Conservation (phyloP, 306 rosid genomes). For the Dryas octopetala region DNA sequence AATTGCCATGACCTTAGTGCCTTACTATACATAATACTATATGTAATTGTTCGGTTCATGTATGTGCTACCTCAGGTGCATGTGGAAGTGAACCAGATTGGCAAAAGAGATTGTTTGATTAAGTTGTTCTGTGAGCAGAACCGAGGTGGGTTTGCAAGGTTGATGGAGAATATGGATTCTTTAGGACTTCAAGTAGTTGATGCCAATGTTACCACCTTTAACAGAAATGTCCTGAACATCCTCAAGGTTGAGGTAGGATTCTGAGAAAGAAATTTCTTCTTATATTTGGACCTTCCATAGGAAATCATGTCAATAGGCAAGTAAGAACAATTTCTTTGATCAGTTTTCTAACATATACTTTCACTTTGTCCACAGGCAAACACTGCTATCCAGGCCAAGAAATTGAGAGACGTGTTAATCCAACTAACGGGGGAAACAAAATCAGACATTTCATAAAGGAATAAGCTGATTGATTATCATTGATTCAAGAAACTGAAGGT, state of each 20-base stretch:
- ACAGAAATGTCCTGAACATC: conserved; percentile 43
- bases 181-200: conserved; percentile 58
- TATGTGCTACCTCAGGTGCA: conserved; percentile 38
- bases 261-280: conserved; percentile 5
- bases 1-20: background rate
- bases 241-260: conserved; percentile 66
- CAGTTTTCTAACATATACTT: conserved; percentile 7
- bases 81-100: conserved; percentile 62
- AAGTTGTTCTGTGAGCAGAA: conserved; percentile 45
- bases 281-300: background rate
- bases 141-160: conserved; percentile 54
- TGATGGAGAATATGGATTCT: conserved; percentile 65
- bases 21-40: background rate
- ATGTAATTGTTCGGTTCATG: background rate
- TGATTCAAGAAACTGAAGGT: background rate
- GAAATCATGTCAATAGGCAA: background rate
- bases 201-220: conserved; percentile 57
- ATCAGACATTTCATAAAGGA: background rate
- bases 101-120: conserved; percentile 46
- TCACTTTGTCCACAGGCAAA: conserved; percentile 46
- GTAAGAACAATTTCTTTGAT: conserved; percentile 16
- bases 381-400: conserved; percentile 43
- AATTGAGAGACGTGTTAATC: conserved; percentile 46
- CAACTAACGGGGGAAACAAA: conserved; percentile 27
- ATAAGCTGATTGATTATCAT: background rate